Conservation (phyloP, 768 basidiomycete species). For the Boletus bicolor region DNA sequence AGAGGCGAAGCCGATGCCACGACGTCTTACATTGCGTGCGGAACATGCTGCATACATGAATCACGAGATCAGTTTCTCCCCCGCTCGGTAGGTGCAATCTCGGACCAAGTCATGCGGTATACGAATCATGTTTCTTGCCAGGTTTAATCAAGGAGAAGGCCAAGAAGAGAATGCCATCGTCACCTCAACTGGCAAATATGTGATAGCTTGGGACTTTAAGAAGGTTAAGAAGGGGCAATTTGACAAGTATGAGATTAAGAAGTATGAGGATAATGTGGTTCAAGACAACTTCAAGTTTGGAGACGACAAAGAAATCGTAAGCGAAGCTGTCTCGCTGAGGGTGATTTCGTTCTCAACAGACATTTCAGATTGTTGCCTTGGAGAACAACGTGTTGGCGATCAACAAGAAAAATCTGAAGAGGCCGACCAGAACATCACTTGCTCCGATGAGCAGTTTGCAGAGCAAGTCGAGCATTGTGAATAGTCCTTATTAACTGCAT, state of each 20-base stretch:
- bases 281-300: conserved; percentile 99
- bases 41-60: conserved; percentile 97
- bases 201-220: conserved; percentile 96
- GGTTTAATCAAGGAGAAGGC: conserved; percentile 89
- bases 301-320: conserved; percentile 92
- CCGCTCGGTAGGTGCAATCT: conserved; percentile 67
- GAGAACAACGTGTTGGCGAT: conserved; percentile 91
- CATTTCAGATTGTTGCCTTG: conserved; percentile 83
- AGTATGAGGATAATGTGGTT: conserved; percentile 91
- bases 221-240: conserved; percentile 91
- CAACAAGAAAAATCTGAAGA: conserved; percentile 89
- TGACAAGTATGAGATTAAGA: conserved; percentile 95
- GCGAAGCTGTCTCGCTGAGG: conserved; percentile 22
- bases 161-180: conserved; percentile 93
- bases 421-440: conserved; percentile 74
- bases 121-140: conserved; percentile 30
- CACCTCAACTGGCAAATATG: conserved; percentile 88
- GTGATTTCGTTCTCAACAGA: conserved; percentile 3
- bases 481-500: conserved; percentile 51
- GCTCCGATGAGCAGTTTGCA: conserved; percentile 41
- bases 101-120: not conserved
- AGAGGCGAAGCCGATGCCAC: conserved; percentile 86
- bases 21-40: conserved; percentile 78
- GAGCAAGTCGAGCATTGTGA: conserved; percentile 65
- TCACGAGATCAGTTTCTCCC: conserved; percentile 80